phyloP scores from a whole-genome alignment of 2,329 filamentous ascomycete genomes.

The Ceratocystis cubensis region DNA sequence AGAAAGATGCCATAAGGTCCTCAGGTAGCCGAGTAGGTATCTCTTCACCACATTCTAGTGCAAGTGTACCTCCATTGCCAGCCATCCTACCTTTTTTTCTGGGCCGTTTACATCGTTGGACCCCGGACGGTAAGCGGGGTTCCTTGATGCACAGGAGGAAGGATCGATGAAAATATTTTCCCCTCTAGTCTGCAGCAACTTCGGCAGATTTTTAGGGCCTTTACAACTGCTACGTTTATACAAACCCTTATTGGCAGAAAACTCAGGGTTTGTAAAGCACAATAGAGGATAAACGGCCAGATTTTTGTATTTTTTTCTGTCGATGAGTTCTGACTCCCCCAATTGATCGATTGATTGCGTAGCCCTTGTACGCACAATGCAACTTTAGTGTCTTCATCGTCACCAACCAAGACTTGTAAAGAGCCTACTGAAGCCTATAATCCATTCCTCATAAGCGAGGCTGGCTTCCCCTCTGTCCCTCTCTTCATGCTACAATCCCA shows the following conservation, averaged over 20 bases:
- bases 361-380: too few relatives aligned
- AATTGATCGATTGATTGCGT: too few relatives aligned
- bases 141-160: slow-evolving; percentile 4
- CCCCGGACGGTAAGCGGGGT: slow-evolving; percentile 12
- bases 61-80: neutral
- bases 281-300: neutral
- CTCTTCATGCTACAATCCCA: neutral
- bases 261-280: neutral
- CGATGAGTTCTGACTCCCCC: neutral
- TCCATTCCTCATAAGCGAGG: too few relatives aligned
- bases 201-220: neutral
- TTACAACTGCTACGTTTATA: neutral
- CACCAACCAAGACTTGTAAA: too few relatives aligned
- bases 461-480: neutral
- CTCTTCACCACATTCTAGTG: slow-evolving; percentile 4
- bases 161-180: slow-evolving; percentile 3
- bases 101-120: neutral
- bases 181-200: neutral
- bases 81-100: slow-evolving; percentile 2
- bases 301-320: neutral
- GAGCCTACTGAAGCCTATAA: too few relatives aligned
- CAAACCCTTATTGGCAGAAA: neutral
- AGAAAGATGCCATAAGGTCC: neutral
- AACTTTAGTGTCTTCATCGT: too few relatives aligned
- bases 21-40: neutral